Evolutionary conservation across 495 filamentous ascomycete species (phyloP), one percentile per base, ranked within the genome.

Genomic region (Xylaria venustula): DNA sequence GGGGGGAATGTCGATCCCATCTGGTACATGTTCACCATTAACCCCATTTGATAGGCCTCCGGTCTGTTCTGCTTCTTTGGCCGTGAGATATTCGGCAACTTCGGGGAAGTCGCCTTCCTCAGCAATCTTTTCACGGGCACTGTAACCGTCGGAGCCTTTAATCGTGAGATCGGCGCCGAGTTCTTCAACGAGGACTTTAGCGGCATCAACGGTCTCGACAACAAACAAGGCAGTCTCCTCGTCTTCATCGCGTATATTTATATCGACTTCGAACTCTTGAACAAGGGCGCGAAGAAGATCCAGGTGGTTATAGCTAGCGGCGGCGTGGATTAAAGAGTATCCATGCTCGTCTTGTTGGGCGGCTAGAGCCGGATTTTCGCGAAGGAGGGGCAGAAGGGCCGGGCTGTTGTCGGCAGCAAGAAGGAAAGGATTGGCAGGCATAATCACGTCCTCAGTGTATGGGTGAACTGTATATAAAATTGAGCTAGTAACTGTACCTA

Each of bases 311-410:
- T 98, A 98, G 62, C 93, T 97, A 30, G 88, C 85, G 7, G 93
- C 90, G 22, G 94, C 95, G 73, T 98, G 94, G 20, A 98, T 77
- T 20, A 97, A 83, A 15, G 93, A 95, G 77, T 98, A 97, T 61
- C 91, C 91, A 62, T 91, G 86, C 60, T 88, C 83, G 72, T 96
- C 91, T 67, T 91, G 90, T 26, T 75, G 68, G 7, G 85, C 81
- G 15, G 90, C 91, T 54, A 90, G 76, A 9, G 82, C 72, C 41
- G 88, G 85, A 66, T 91, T 82, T 40, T 83, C 76, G 47, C 79
- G 83, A 48, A 96, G 83, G 44, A 91, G 83, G 22, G 82, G 75
- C 46, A 92, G 75, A 20, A 94, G 80, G 8, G 79, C 77, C 14
- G 81, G 72, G 32, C 87, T 85, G 64, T 89, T 87, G 70, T 93